Evolutionary conservation across 1,284 basidiomycete species (phyloP).

Genomic region (Ustilago tritici): DNA sequence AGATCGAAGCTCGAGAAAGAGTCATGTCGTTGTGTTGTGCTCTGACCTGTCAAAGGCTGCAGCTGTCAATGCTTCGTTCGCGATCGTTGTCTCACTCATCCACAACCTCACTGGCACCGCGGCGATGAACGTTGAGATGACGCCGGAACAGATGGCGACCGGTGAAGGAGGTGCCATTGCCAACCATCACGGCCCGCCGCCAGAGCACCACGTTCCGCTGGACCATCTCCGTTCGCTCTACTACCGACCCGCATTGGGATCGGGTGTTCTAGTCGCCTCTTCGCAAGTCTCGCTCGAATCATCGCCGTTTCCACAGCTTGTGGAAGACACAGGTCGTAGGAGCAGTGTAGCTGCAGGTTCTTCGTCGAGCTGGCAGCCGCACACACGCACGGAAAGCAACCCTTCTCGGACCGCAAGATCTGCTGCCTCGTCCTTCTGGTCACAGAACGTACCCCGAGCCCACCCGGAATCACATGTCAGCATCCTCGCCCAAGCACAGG

Average conservation of each 20-base stretch:
- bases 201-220: constrained; percentile 41
- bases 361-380: constrained; percentile 11
- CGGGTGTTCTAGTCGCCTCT: constrained; percentile 41
- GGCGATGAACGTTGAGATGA: neutral
- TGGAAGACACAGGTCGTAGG: neutral
- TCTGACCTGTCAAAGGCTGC: neutral
- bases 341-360: neutral
- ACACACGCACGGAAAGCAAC: constrained; percentile 33
- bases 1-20: neutral
- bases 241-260: constrained; percentile 44
- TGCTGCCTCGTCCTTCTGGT: constrained; percentile 38
- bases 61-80: neutral
- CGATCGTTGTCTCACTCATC: neutral
- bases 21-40: neutral
- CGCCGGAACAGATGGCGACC: neutral
- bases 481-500: constrained; percentile 35
- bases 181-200: constrained; percentile 20
- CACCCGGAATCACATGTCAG: constrained; percentile 46
- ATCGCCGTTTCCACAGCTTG: neutral
- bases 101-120: neutral
- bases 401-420: constrained; percentile 12
- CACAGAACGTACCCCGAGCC: constrained; percentile 32
- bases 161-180: constrained; percentile 21
- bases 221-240: constrained; percentile 49
- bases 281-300: constrained; percentile 10